Conservation (phyloP, 306 rosid species). For the Medicago arabica region DNA sequence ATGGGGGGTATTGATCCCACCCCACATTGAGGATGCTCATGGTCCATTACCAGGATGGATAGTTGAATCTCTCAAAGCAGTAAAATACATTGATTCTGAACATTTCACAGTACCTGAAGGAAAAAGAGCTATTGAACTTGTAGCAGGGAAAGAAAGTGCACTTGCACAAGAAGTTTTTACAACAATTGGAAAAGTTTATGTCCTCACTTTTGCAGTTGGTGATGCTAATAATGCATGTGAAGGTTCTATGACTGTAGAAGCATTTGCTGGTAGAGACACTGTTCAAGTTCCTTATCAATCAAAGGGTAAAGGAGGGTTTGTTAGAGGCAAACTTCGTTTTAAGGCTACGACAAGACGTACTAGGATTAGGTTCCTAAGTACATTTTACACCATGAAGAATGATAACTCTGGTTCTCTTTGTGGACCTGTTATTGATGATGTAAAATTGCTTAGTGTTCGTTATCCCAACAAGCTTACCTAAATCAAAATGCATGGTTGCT, state of each 20-base stretch:
- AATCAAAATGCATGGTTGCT: not conserved
- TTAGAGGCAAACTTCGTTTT: slow-evolving; percentile 56
- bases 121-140: slow-evolving; percentile 71
- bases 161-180: slow-evolving; percentile 67
- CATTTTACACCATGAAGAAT: slow-evolving; percentile 64
- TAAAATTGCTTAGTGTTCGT: slow-evolving; percentile 66
- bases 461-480: slow-evolving; percentile 30
- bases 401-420: slow-evolving; percentile 79
- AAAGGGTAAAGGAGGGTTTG: slow-evolving; percentile 69
- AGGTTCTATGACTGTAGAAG: slow-evolving; percentile 69
- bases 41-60: slow-evolving; percentile 88
- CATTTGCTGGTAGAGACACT: slow-evolving; percentile 60
- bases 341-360: slow-evolving; percentile 59
- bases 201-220: slow-evolving; percentile 72
- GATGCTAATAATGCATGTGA: slow-evolving; percentile 72
- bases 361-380: slow-evolving; percentile 64
- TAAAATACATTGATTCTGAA: slow-evolving; percentile 74
- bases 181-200: slow-evolving; percentile 51
- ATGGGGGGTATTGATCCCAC: slow-evolving; percentile 77
- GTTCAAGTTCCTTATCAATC: slow-evolving; percentile 62
- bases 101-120: slow-evolving; percentile 74
- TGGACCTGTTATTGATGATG: slow-evolving; percentile 82
- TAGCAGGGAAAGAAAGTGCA: slow-evolving; percentile 86
- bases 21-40: slow-evolving; percentile 70
- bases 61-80: slow-evolving; percentile 82